These are phyloP conservation scores for Candolleomyces efflorescens DNA, from an alignment of 768 basidiomycete genomes.

Conservation along the genomic window DNA sequence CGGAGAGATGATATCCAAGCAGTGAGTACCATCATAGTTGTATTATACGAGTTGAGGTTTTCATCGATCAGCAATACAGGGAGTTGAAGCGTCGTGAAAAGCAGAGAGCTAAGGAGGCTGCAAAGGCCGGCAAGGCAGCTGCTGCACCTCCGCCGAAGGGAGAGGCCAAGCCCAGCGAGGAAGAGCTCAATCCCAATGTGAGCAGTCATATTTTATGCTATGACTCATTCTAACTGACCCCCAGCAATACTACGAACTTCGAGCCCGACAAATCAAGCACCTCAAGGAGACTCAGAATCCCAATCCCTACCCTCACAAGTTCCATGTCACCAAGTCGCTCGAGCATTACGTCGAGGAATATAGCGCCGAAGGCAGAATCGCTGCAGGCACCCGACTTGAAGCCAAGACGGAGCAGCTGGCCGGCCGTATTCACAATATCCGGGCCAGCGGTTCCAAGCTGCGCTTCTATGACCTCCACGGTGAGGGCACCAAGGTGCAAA, in stretches of 20 bases:
- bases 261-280: conserved; percentile 82
- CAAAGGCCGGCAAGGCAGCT: conserved; percentile 55
- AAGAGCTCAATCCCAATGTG: conserved; percentile 89
- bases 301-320: conserved; percentile 99
- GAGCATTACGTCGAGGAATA: conserved; percentile 70
- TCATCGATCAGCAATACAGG: conserved; percentile 41
- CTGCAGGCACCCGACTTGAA: conserved; percentile 62
- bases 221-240: conserved; percentile 6
- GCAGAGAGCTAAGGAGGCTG: conserved; percentile 78
- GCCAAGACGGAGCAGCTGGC: conserved; percentile 63
- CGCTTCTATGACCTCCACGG: conserved; percentile 92
- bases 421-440: conserved; percentile 89
- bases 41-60: background rate
- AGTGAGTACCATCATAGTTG: conserved; percentile 43
- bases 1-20: conserved; percentile 96
- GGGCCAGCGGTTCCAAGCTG: conserved; percentile 77
- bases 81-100: conserved; percentile 94
- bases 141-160: conserved; percentile 36
- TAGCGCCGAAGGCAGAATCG: conserved; percentile 66
- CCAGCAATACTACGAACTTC: conserved; percentile 96
- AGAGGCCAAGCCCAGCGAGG: conserved; percentile 55
- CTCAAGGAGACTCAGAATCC: conserved; percentile 82
- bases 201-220: conserved; percentile 22
- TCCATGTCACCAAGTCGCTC: conserved; percentile 80
- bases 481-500: conserved; percentile 91